Conservation (phyloP, 1,284 basidiomycete species). For the Sporisorium scitamineum region DNA sequence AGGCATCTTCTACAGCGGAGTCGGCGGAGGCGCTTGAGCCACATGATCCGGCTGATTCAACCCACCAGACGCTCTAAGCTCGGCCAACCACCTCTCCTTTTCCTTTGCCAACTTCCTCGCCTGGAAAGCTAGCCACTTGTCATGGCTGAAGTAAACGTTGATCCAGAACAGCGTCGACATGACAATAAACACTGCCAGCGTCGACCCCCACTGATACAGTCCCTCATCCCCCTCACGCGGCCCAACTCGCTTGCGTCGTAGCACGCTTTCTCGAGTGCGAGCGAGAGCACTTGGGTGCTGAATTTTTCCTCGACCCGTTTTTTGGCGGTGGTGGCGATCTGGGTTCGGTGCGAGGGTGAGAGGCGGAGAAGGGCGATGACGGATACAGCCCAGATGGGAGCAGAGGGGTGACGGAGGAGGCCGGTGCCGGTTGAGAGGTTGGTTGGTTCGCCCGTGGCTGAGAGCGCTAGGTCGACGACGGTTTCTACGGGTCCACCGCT, state of each 20-base stretch:
- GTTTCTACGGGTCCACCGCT: slow-evolving; percentile 94
- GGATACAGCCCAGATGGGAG: slow-evolving; percentile 50
- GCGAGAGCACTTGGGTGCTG: slow-evolving; percentile 44
- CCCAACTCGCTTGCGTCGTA: slow-evolving; percentile 49
- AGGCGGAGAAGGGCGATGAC: slow-evolving; percentile 39
- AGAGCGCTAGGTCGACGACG: slow-evolving; percentile 74
- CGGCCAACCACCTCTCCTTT: slow-evolving; percentile 41
- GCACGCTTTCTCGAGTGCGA: slow-evolving; percentile 44
- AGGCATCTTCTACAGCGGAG: slow-evolving; percentile 1
- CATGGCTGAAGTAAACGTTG: slow-evolving; percentile 47
- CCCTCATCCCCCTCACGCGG: slow-evolving; percentile 51
- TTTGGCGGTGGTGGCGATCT: slow-evolving; percentile 25
- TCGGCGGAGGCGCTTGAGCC: slow-evolving; percentile 14
- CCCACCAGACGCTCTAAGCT: slow-evolving; percentile 11
- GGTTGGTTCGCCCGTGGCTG: slow-evolving; percentile 38
- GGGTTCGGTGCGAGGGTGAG: slow-evolving; percentile 3
- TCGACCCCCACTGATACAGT: slow-evolving; percentile 51
- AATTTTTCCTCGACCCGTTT: slow-evolving; percentile 39
- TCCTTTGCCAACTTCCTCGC: slow-evolving; percentile 36
- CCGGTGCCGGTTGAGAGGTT: slow-evolving; percentile 47
- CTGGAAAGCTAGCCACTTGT: slow-evolving; percentile 40
- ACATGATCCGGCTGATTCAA: slow-evolving; percentile 17
- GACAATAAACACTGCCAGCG: slow-evolving; percentile 34
- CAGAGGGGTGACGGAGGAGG: slow-evolving; percentile 45
- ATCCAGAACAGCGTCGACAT: slow-evolving; percentile 45